These are phyloP conservation scores for Fusarium concolor DNA, from an alignment of 2,329 filamentous ascomycete genomes.

Conservation along the genomic window DNA sequence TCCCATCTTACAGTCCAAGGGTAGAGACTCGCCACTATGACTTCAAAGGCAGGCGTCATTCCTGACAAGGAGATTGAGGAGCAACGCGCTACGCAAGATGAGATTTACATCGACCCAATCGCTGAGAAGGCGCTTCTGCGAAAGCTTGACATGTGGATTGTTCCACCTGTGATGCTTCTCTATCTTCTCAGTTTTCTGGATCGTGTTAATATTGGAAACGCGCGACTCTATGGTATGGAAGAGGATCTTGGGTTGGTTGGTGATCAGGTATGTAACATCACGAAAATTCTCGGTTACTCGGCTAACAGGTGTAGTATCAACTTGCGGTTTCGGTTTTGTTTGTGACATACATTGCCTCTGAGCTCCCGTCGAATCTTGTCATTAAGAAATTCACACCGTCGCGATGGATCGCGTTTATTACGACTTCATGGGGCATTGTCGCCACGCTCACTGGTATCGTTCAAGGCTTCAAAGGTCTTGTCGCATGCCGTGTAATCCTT, in stretches of 20 bases:
- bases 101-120: slow-evolving; percentile 47
- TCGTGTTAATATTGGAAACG: slow-evolving; percentile 64
- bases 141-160: slow-evolving; percentile 72
- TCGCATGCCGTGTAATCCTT: slow-evolving; percentile 58
- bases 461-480: slow-evolving; percentile 46
- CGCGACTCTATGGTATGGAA: slow-evolving; percentile 71
- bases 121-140: slow-evolving; percentile 57
- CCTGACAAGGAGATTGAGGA: slow-evolving; percentile 40
- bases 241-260: slow-evolving; percentile 67
- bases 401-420: slow-evolving; percentile 44
- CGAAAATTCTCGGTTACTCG: rapidly evolving
- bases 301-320: slow-evolving; percentile 61
- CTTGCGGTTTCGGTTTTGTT: slow-evolving; percentile 49
- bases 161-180: slow-evolving; percentile 71
- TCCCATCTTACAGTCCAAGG: neutral
- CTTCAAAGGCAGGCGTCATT: slow-evolving; percentile 23
- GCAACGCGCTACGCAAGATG: slow-evolving; percentile 24
- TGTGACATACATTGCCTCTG: slow-evolving; percentile 53
- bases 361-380: slow-evolving; percentile 58
- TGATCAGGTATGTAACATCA: slow-evolving; percentile 43
- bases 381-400: slow-evolving; percentile 54
- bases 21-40: slow-evolving; percentile 24
- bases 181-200: slow-evolving; percentile 61
- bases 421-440: slow-evolving; percentile 56
- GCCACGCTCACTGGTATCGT: slow-evolving; percentile 61